Evolutionary conservation across 495 filamentous ascomycete species (phyloP), one percentile per base, ranked within the genome.

Genomic region (Aspergillus taichungensis): DNA sequence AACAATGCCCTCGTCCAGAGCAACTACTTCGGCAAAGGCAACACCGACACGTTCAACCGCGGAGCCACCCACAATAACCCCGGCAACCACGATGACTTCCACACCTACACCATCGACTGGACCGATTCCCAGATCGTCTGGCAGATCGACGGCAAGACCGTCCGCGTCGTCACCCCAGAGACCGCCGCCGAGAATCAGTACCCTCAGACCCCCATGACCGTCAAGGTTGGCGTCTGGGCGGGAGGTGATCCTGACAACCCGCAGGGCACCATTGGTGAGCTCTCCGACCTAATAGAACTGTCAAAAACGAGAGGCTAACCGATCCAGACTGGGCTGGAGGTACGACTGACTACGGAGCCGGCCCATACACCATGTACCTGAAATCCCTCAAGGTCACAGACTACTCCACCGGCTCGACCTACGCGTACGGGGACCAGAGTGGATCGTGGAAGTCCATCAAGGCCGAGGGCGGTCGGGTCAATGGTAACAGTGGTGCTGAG

Each of bases 21-120:
- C 67, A 94, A 94, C 66, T 94, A 88, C 57, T 95, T 88, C 52
- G 87, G 88, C 54, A 91, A 92, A 61, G 87, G 87, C 32, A 61
- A 77, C 48, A 88, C 87, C 35, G 73, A 67, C 6, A 69, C 71
- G 29, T 84, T 76, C 61, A 78, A 80, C 56, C 78, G 82, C 13
- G 85, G 76, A 42, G 70, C 69, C 18, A 77, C 73, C 54, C 74
- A 80, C 54, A 55, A 67, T 6, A 74, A 78, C 29, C 35, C 68
- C 13, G 60, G 62, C 6, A 75, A 73, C 29, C 74, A 78, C 29
- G 59, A 69, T 11, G 67, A 71, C 40, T 86, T 80, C 61, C 84
- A 92, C 63, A 94, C 86, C 41, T 95, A 92, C 59, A 83, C 85
- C n/a, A 73, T 83, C 31, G 74, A 85, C 45, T 95, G 89, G 89